Evolutionary conservation across 1,284 basidiomycete species (phyloP), one percentile per base, ranked within the genome.

Genomic region (Farysia itapuensis): DNA sequence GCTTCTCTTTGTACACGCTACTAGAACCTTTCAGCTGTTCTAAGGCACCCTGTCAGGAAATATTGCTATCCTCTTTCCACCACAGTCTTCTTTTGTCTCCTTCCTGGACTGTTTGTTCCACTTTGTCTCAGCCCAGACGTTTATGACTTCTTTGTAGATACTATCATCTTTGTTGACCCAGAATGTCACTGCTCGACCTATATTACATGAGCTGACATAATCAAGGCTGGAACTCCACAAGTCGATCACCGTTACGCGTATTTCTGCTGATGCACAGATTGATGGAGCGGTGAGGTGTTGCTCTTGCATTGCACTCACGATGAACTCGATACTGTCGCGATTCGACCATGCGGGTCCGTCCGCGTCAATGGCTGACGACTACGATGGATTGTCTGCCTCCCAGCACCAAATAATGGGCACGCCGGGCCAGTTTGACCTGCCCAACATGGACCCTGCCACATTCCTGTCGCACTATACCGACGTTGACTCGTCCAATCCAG

Each of bases 391-490:
- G 6, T 49, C 41, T 19, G 32, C 45, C 8, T 32, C 40, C 4
- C 35, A 35, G 0, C 37, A 49, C 21, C 48, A 44, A 32, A 30
- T 61, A 22, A 45, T 45, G 45, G 61, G 57, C 12, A 39, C 56
- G 7, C 57, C 63, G 1, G 56, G 58, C 19, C 59, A 58, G 19
- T 68, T 68, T 35, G 65, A 60, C 34, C 58, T 68, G 9, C 65
- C 65, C 47, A 56, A 52, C 34, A 58, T 60, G 46, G 61, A 68
- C 19, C 68, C 73, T 5, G 65, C 64, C 7, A 57, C 58, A 12
- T 76, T 76, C 47, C 53, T 76, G n/a, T 59, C 67, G 0, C 65
- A 72, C 25, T 74, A 71, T 45, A 76, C 74, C 37, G 74, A 76
- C 29, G 72, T 74, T 13, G 74, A 76, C 46, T 75, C 72, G 20